Evolutionary conservation across 2,329 filamentous ascomycete species (phyloP).

Genomic region (Cladosporium cucumerinum): DNA sequence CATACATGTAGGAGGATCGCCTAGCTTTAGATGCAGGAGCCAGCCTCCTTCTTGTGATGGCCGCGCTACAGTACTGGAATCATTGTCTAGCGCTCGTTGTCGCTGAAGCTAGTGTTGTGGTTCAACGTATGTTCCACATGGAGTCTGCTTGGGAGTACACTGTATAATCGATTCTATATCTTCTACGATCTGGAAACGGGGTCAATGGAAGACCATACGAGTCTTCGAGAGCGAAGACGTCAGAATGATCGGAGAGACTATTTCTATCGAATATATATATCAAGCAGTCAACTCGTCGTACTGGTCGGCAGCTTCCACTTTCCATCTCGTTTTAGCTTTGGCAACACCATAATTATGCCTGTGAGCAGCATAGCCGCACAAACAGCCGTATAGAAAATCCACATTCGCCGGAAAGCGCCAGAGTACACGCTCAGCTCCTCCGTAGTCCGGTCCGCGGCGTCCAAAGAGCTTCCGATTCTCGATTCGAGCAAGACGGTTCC

Average conservation of each 20-base stretch:
- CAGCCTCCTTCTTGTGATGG: background rate
- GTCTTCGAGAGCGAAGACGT: too few relatives aligned
- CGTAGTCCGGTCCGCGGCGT: background rate
- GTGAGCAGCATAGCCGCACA: conserved; percentile 1
- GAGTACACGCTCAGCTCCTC: background rate
- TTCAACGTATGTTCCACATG: background rate
- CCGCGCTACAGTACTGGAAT: background rate
- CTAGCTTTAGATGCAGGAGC: background rate
- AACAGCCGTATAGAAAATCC: conserved; percentile 9
- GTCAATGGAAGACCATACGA: background rate
- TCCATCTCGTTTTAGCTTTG: background rate
- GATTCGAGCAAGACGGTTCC: conserved; percentile 12
- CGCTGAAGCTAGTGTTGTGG: background rate
- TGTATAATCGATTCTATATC: background rate
- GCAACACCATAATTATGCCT: background rate
- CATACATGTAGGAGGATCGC: background rate
- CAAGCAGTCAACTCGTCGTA: too few relatives aligned
- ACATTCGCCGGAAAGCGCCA: conserved; percentile 3
- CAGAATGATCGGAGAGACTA: too few relatives aligned
- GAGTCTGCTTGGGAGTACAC: background rate
- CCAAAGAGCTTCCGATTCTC: conserved; percentile 5
- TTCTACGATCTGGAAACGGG: background rate
- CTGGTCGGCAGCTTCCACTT: background rate
- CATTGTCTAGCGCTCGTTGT: background rate
- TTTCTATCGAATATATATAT: too few relatives aligned